phyloP scores from a whole-genome alignment of 2,329 filamentous ascomycete genomes.

The Fusarium sp. region DNA sequence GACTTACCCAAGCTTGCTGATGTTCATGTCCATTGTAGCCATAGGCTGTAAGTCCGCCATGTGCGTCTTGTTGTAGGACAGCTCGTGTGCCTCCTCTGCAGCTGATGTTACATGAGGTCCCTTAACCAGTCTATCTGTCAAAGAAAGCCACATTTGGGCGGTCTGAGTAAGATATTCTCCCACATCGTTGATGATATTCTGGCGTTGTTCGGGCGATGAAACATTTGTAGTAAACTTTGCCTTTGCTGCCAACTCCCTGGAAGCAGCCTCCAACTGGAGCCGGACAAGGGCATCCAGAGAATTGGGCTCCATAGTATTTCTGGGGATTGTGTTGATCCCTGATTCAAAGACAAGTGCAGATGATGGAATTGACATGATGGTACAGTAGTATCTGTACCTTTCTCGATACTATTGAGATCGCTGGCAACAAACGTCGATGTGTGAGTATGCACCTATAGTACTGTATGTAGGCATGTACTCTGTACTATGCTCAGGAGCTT shows the following conservation, averaged over 20 bases:
- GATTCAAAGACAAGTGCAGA: conserved; percentile 47
- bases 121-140: conserved; percentile 51
- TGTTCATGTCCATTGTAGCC: conserved; percentile 49
- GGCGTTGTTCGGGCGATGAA: conserved; percentile 30
- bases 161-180: conserved; percentile 53
- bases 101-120: conserved; percentile 50
- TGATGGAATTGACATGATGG: conserved; percentile 46
- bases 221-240: conserved; percentile 15
- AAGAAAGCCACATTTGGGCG: conserved; percentile 49
- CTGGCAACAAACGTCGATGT: conserved; percentile 26
- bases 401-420: conserved; percentile 29
- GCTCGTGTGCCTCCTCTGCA: conserved; percentile 45
- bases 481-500: conserved; percentile 27
- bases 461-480: conserved; percentile 29
- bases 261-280: conserved; percentile 44
- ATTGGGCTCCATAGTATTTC: conserved; percentile 27
- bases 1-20: conserved; percentile 51
- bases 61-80: conserved; percentile 38
- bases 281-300: conserved; percentile 47
- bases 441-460: conserved; percentile 14
- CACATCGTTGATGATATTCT: conserved; percentile 50
- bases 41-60: conserved; percentile 48
- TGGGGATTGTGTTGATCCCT: conserved; percentile 40
- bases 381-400: conserved; percentile 19
- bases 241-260: conserved; percentile 40